Conservation (phyloP, 176 grass and related monocot species). For the Zea luxurians region DNA sequence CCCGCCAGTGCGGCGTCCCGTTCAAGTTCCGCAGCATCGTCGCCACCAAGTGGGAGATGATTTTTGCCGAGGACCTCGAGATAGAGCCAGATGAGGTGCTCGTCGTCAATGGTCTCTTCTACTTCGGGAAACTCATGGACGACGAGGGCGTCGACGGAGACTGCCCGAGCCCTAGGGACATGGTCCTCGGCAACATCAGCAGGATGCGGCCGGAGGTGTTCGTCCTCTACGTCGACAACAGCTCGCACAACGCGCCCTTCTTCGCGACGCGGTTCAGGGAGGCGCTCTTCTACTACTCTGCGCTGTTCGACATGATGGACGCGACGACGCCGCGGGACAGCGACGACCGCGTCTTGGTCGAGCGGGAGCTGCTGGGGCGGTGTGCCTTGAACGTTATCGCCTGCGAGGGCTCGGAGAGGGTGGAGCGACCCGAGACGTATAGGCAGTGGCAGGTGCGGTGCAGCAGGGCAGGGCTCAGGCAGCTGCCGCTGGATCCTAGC, state of each 20-base stretch:
- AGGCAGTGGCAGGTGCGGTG: no score
- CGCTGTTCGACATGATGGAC: conserved; percentile 40
- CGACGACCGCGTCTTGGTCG: conserved; percentile 15
- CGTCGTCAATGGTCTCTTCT: background rate
- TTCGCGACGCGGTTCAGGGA: conserved; percentile 47
- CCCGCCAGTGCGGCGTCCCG: background rate
- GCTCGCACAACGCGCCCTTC: conserved; percentile 30
- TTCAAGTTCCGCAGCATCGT: background rate
- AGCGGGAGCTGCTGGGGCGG: conserved; percentile 8
- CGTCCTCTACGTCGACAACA: conserved; percentile 22
- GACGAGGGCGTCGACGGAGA: background rate
- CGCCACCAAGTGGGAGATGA: background rate
- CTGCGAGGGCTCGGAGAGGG: no score
- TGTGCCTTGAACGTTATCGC: conserved; percentile 21
- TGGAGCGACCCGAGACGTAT: no score
- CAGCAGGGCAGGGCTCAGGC: no score
- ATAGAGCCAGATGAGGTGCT: background rate
- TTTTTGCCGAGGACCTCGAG: background rate
- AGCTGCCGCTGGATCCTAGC: no score
- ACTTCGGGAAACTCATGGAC: background rate
- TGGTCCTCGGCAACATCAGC: conserved; percentile 36
- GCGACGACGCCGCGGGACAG: conserved; percentile 26
- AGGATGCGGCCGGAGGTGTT: conserved; percentile 40
- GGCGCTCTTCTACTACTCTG: conserved; percentile 31
- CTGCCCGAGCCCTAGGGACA: conserved; percentile 19